These are phyloP conservation scores for Pelagomonas calceolata DNA, from an alignment of 108 stramenopile genomes.

Conservation along the genomic window DNA sequence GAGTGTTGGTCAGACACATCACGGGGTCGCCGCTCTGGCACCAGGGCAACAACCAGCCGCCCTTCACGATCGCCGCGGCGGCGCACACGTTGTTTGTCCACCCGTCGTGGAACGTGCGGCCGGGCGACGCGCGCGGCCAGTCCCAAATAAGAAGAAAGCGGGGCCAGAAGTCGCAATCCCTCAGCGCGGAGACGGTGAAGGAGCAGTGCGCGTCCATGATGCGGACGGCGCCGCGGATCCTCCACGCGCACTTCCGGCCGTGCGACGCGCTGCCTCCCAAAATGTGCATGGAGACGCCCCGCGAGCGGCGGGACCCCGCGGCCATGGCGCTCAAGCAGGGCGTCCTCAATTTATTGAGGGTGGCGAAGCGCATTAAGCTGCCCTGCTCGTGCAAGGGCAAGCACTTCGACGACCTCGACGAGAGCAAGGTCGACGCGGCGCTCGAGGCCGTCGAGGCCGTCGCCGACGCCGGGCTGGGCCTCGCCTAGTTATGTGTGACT, in stretches of 20 bases:
- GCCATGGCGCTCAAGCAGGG: background rate
- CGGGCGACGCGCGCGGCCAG: background rate
- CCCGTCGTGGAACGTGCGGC: background rate
- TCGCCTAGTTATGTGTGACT: too few species aligned
- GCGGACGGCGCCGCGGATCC: background rate
- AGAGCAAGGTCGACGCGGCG: too few species aligned
- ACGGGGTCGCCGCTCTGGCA: background rate
- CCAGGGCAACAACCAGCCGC: constrained; percentile 1
- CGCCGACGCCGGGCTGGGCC: too few species aligned
- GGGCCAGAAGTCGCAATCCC: background rate
- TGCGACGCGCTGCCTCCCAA: background rate
- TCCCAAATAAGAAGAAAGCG: background rate
- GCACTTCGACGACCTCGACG: too few species aligned
- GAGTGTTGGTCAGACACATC: background rate
- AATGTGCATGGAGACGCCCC: background rate
- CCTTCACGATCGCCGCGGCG: background rate
- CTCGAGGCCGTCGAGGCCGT: too few species aligned
- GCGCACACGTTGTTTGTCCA: background rate
- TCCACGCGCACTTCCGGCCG: background rate
- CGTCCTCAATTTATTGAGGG: background rate
- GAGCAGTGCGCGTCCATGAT: background rate
- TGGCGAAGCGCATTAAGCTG: background rate
- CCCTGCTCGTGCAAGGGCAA: too few species aligned
- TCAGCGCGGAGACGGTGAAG: too few species aligned
- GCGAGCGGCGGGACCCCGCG: background rate